These are phyloP conservation scores for Gracilariopsis chorda DNA, from an alignment of 23 red algal species.

Conservation along the genomic window DNA sequence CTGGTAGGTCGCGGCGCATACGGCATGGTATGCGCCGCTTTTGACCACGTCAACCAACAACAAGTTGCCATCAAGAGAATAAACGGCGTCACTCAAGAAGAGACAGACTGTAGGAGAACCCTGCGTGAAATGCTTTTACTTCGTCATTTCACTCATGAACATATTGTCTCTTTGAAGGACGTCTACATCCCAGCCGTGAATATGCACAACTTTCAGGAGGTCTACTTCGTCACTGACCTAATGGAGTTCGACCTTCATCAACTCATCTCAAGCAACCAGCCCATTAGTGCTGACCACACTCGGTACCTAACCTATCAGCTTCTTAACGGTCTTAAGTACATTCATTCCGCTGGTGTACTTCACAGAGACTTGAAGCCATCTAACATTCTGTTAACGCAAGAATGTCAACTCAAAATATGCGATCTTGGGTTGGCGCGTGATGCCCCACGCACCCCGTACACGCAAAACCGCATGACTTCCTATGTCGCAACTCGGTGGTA, in stretches of 20 bases:
- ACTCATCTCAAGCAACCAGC: constrained; percentile 84
- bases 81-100: constrained; percentile 72
- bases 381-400: constrained; percentile 88
- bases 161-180: constrained; percentile 87
- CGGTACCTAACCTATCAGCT: constrained; percentile 97
- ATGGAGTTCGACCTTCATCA: constrained; percentile 98
- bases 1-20: constrained; percentile 94
- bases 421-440: constrained; percentile 86
- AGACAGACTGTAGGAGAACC: constrained; percentile 79
- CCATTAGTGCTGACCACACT: constrained; percentile 79
- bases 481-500: constrained; percentile 96
- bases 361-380: constrained; percentile 97
- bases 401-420: constrained; percentile 86
- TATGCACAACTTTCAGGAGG: constrained; percentile 71
- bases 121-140: constrained; percentile 92
- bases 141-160: constrained; percentile 88
- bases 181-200: constrained; percentile 73
- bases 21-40: constrained; percentile 85
- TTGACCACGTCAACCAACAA: constrained; percentile 27
- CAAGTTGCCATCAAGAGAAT: constrained; percentile 95
- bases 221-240: constrained; percentile 91
- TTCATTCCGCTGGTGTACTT: constrained; percentile 93
- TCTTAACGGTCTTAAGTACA: constrained; percentile 87
- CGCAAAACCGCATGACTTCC: constrained; percentile 43
- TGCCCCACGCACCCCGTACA: neutral